A percentile compares a stretch with the other conserved stretches of the same genome.
phyloP scores from a whole-genome alignment of 2,329 filamentous ascomycete genomes.

The Dactylella cylindrospora region DNA sequence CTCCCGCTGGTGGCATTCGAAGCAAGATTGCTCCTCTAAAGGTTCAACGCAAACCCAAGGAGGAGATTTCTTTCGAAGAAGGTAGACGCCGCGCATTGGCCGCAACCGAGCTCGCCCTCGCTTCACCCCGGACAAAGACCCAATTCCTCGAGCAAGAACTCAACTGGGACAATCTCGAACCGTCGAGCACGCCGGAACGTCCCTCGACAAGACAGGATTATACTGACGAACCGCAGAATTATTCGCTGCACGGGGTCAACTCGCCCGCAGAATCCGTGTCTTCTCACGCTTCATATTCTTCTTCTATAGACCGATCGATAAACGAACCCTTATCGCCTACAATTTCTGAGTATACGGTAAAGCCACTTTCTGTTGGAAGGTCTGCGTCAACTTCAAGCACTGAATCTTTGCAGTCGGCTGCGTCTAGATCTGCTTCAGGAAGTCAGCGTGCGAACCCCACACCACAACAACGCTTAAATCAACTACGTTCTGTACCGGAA shows the following conservation, averaged over 20 bases:
- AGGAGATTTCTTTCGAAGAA: constrained; percentile 43
- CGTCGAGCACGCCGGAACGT: constrained; percentile 21
- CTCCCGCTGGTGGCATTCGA: constrained; percentile 14
- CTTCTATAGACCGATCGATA: constrained; percentile 28
- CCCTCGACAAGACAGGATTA: constrained; percentile 29
- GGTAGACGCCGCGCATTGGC: constrained; percentile 42
- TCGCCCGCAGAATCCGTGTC: constrained; percentile 29
- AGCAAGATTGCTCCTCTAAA: constrained; percentile 42
- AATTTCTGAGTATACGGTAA: constrained; percentile 26
- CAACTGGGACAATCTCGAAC: constrained; percentile 35
- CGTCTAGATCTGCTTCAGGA: constrained; percentile 38
- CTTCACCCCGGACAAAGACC: constrained; percentile 43
- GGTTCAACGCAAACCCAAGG: constrained; percentile 42
- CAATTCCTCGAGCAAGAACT: constrained; percentile 43
- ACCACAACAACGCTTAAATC: constrained; percentile 46
- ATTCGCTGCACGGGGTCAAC: constrained; percentile 25
- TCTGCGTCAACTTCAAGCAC: constrained; percentile 39
- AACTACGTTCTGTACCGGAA: constrained; percentile 46
- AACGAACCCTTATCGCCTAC: constrained; percentile 26
- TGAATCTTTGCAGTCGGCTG: constrained; percentile 36
- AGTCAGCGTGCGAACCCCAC: constrained; percentile 39
- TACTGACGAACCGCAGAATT: constrained; percentile 19
- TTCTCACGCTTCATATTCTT: constrained; percentile 34
- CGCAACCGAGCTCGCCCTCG: constrained; percentile 44
- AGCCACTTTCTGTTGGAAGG: constrained; percentile 18